phyloP scores from a whole-genome alignment of 2,329 filamentous ascomycete species.

The Penicillium sp. region DNA sequence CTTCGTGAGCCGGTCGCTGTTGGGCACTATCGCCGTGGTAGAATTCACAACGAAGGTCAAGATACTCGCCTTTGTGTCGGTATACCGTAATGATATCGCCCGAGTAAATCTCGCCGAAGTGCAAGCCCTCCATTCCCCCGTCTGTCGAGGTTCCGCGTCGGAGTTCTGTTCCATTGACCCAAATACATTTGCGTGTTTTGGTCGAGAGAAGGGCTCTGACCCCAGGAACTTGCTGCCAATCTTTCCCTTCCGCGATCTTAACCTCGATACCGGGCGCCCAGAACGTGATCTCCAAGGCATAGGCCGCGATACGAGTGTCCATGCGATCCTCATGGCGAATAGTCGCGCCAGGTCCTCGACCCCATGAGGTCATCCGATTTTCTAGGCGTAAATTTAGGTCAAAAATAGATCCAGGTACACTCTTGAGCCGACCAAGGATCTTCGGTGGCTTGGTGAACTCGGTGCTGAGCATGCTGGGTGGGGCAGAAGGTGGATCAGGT shows the following conservation, averaged over 20 bases:
- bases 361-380: slow-evolving; percentile 72
- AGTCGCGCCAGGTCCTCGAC: slow-evolving; percentile 69
- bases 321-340: slow-evolving; percentile 61
- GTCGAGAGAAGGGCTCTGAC: slow-evolving; percentile 74
- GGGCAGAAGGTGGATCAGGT: slow-evolving; percentile 11
- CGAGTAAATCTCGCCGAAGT: slow-evolving; percentile 69
- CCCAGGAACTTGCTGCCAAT: slow-evolving; percentile 55
- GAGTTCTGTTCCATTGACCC: slow-evolving; percentile 71
- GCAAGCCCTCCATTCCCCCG: slow-evolving; percentile 49
- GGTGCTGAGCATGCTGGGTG: background rate
- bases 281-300: slow-evolving; percentile 75
- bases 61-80: slow-evolving; percentile 45
- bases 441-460: slow-evolving; percentile 38
- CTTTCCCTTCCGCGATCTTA: slow-evolving; percentile 56
- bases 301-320: slow-evolving; percentile 76
- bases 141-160: slow-evolving; percentile 56
- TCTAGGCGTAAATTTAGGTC: slow-evolving; percentile 66
- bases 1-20: slow-evolving; percentile 41
- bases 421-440: slow-evolving; percentile 65
- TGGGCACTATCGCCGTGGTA: slow-evolving; percentile 47
- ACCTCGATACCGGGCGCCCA: slow-evolving; percentile 69
- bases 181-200: slow-evolving; percentile 73
- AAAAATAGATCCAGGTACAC: slow-evolving; percentile 64
- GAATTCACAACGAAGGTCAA: slow-evolving; percentile 49
- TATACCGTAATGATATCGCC: slow-evolving; percentile 78